Evolutionary conservation across 2,329 filamentous ascomycete genomes (phyloP).

Genomic region (Pestalotiopsis sp.): DNA sequence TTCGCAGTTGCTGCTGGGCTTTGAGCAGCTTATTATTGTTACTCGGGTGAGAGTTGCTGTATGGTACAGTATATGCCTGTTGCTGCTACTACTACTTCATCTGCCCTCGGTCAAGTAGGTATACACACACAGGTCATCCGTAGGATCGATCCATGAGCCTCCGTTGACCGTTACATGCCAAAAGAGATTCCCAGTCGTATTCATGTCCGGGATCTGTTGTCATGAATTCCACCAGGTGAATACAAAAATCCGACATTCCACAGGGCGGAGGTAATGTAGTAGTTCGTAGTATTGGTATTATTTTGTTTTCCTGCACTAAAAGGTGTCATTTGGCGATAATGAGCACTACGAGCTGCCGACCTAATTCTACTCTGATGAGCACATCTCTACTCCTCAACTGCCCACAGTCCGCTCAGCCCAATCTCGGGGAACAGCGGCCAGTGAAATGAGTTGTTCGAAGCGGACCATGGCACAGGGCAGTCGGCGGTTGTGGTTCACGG

Average conservation of each 20-base stretch:
- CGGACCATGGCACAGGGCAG: conserved; percentile 9
- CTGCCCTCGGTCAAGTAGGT: no score
- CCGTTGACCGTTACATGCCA: not conserved
- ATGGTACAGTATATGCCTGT: no score
- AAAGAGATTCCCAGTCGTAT: not conserved
- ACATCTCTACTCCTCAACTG: not conserved
- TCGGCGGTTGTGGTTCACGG: conserved; percentile 10
- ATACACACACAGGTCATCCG: not conserved
- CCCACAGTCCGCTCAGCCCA: conserved; percentile 1
- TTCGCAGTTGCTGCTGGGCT: no score
- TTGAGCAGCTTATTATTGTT: no score
- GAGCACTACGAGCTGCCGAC: not conserved
- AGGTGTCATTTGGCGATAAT: not conserved
- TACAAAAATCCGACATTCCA: not conserved
- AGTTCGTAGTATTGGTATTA: not conserved
- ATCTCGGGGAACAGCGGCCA: conserved; percentile 8
- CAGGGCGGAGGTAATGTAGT: not conserved
- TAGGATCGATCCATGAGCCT: not conserved
- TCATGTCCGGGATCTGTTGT: not conserved
- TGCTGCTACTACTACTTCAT: no score
- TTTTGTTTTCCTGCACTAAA: not conserved
- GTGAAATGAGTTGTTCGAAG: conserved; percentile 3
- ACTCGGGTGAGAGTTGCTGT: no score
- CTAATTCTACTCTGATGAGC: not conserved
- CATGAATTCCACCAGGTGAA: not conserved